phyloP scores from a whole-genome alignment of 495 filamentous ascomycete genomes.

The Tuber magnatum region DNA sequence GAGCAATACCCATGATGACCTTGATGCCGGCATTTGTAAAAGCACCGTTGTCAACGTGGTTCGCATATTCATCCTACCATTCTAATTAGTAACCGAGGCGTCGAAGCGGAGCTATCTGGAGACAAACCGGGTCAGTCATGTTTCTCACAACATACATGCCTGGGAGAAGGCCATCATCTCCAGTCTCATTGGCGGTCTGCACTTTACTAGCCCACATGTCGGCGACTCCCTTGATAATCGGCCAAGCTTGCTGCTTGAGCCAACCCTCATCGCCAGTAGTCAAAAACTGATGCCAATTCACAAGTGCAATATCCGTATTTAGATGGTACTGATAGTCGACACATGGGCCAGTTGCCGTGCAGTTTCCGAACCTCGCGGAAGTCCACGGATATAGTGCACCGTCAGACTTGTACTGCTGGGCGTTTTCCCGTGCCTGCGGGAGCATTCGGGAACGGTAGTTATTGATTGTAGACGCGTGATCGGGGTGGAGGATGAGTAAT shows the following conservation, averaged over 20 bases:
- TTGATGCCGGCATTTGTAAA: constrained; percentile 65
- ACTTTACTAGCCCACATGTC: constrained; percentile 46
- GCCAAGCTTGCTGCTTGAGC: constrained; percentile 46
- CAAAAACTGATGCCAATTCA: constrained; percentile 48
- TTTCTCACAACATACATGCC: constrained; percentile 51
- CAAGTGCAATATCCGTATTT: constrained; percentile 66
- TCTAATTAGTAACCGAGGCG: constrained; percentile 12
- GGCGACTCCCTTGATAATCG: constrained; percentile 48
- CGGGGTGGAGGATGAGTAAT: constrained; percentile 48
- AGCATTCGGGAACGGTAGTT: constrained; percentile 49
- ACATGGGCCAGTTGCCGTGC: constrained; percentile 55
- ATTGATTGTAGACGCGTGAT: constrained; percentile 47
- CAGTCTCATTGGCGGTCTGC: constrained; percentile 46
- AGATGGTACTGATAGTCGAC: constrained; percentile 58
- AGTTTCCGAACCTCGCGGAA: constrained; percentile 54
- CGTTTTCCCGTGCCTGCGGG: constrained; percentile 49
- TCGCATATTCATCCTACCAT: constrained; percentile 62
- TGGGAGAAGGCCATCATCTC: constrained; percentile 31
- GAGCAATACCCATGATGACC: constrained; percentile 52
- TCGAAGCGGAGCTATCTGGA: background rate
- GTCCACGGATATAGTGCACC: constrained; percentile 55
- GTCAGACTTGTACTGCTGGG: constrained; percentile 45
- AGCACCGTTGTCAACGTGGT: constrained; percentile 61
- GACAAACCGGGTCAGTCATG: constrained; percentile 63
- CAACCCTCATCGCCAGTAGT: constrained; percentile 48